Percentiles rank a stretch among this genome's conserved stretches.
These are phyloP conservation scores for Cordyceps fumosorosea DNA, from an alignment of 2,329 filamentous ascomycete species.

Conservation along the genomic window DNA sequence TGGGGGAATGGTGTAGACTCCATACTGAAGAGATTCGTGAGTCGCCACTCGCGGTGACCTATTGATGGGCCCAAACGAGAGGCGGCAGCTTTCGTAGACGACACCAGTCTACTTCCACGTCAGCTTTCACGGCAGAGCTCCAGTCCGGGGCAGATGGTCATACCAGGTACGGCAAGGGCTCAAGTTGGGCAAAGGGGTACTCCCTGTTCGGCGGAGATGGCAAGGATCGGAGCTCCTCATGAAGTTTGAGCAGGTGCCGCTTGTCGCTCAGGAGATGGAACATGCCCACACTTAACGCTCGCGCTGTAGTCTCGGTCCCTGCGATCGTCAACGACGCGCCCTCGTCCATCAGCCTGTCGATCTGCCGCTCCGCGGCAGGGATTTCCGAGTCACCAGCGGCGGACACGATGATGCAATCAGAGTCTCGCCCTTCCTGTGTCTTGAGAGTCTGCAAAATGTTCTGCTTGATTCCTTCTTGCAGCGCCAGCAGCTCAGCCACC, in stretches of 20 bases:
- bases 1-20: neutral
- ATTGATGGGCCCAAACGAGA: neutral
- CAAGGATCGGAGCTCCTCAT: neutral
- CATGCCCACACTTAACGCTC: neutral
- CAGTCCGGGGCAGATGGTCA: neutral
- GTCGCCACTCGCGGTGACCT: neutral
- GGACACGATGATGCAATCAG: neutral
- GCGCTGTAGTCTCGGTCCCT: constrained; percentile 17
- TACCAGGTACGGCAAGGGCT: neutral
- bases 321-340: constrained; percentile 15
- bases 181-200: neutral
- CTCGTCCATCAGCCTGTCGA: constrained; percentile 16
- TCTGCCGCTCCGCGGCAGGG: constrained; percentile 12
- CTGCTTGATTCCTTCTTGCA: neutral
- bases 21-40: neutral
- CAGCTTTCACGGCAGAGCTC: neutral
- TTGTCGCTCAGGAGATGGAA: neutral
- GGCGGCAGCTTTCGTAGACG: neutral
- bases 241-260: neutral
- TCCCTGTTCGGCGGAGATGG: neutral
- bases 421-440: no score
- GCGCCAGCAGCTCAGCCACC: neutral
- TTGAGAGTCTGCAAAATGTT: neutral
- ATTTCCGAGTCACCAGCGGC: constrained; percentile 3
- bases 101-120: neutral